Percentiles rank a stretch among this genome's conserved stretches.
These are phyloP conservation scores for Scedosporium apiospermum DNA, from an alignment of 2,329 filamentous ascomycete genomes.

Conservation along the genomic window DNA sequence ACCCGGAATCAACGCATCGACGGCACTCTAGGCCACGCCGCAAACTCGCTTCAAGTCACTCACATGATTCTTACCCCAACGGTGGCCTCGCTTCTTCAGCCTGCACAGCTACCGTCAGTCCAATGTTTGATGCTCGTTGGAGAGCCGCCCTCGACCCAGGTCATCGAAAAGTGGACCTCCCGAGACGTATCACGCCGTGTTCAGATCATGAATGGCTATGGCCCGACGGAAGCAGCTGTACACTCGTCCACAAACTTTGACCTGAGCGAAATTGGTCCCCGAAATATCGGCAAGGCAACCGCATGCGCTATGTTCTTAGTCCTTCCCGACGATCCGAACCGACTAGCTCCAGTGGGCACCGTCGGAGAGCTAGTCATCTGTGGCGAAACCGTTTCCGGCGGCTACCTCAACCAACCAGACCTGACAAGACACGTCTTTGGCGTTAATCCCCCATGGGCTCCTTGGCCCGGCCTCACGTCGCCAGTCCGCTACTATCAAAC, in stretches of 20 bases:
- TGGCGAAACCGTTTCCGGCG: slow-evolving; percentile 43
- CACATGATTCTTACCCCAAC: not conserved
- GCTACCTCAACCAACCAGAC: slow-evolving; percentile 11
- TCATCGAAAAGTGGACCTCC: not conserved
- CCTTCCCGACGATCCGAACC: not conserved
- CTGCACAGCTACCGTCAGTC: not conserved
- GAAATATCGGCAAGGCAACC: not conserved
- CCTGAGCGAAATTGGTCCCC: not conserved
- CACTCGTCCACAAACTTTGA: too few species aligned
- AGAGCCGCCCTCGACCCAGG: not conserved
- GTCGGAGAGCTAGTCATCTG: slow-evolving; percentile 31
- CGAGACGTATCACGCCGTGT: not conserved
- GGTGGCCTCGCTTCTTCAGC: not conserved
- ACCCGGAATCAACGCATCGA: slow-evolving; percentile 36
- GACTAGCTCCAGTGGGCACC: not conserved
- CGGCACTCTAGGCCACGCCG: too few species aligned
- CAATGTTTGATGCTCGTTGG: not conserved
- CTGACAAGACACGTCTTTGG: slow-evolving; percentile 9
- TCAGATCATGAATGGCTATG: not conserved
- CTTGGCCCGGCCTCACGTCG: not conserved
- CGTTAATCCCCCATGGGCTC: slow-evolving; percentile 26
- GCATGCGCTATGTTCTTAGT: not conserved
- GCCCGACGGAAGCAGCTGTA: not conserved
- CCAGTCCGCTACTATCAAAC: slow-evolving; percentile 17
- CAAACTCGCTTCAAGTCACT: too few species aligned